A percentile compares a stretch with the other conserved stretches of the same genome.
These are phyloP conservation scores for Acaromyces ingoldii DNA, from an alignment of 1,284 basidiomycete genomes.

Conservation along the genomic window DNA sequence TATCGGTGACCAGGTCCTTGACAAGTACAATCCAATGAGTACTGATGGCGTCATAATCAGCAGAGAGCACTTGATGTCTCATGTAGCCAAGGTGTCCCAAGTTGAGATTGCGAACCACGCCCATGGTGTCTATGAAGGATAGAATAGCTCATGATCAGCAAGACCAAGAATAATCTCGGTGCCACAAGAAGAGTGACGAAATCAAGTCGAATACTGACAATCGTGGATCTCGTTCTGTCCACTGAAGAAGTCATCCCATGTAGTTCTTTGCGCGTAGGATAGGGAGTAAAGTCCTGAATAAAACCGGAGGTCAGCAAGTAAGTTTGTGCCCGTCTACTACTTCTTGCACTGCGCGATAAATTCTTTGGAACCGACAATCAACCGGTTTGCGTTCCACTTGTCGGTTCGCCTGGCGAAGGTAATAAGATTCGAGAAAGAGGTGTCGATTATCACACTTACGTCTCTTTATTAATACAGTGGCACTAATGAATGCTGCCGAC, in stretches of 20 bases:
- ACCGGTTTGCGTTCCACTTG: too few species aligned
- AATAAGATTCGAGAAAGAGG: too few species aligned
- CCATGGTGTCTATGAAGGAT: too few species aligned
- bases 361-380: too few species aligned
- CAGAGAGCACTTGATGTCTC: constrained; percentile 29
- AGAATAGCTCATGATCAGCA: neutral
- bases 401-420: too few species aligned
- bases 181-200: neutral
- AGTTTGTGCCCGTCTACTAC: too few species aligned
- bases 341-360: too few species aligned
- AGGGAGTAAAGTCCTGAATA: constrained; percentile 40
- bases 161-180: neutral
- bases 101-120: neutral
- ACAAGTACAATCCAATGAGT: constrained; percentile 41
- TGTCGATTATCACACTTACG: too few species aligned
- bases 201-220: neutral
- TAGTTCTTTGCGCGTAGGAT: constrained; percentile 38
- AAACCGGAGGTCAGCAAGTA: neutral
- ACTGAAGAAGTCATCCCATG: constrained; percentile 44
- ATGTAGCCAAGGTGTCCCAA: constrained; percentile 27
- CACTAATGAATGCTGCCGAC: too few species aligned
- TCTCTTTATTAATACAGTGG: too few species aligned
- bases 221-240: neutral
- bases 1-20: constrained; percentile 13
- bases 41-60: constrained; percentile 33